phyloP scores from a whole-genome alignment of 371 early-diverging fungal genomes.

The Entomophthora muscae region DNA sequence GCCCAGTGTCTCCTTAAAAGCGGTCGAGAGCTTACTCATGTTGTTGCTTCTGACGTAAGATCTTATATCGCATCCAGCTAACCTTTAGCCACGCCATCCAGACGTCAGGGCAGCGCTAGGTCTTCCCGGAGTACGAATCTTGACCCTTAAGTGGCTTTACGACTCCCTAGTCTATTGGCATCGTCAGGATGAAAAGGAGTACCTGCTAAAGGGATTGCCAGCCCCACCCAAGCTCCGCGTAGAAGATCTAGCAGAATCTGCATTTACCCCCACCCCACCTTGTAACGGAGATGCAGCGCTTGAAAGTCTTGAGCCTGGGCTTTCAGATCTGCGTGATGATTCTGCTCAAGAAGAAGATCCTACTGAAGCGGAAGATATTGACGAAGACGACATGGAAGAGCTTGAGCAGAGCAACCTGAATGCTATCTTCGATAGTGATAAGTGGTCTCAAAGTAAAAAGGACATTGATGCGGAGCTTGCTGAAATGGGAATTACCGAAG shows the following conservation, averaged over 20 bases:
- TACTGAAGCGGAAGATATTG: background rate
- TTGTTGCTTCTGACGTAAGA: constrained; percentile 52
- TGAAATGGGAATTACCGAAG: constrained; percentile 1
- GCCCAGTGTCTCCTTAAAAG: constrained; percentile 38
- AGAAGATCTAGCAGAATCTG: background rate
- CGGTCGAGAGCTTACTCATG: constrained; percentile 43
- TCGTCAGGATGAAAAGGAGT: background rate
- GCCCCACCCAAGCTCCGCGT: background rate
- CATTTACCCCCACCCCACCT: constrained; percentile 1
- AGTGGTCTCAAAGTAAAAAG: background rate
- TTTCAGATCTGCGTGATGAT: background rate
- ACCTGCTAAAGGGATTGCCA: background rate
- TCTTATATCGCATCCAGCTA: background rate
- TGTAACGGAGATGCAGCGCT: background rate
- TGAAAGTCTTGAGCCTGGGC: background rate
- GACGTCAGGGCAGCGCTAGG: background rate
- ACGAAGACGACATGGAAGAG: background rate
- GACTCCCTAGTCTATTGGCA: constrained; percentile 2
- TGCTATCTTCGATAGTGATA: background rate
- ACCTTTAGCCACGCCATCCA: background rate
- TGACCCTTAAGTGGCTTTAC: background rate
- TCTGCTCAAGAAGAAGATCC: background rate
- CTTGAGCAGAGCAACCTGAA: background rate
- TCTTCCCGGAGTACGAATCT: background rate
- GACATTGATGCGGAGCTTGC: constrained; percentile 4